These are phyloP conservation scores for Neurospora sp. DNA, from an alignment of 2,329 filamentous ascomycete genomes.

Conservation along the genomic window DNA sequence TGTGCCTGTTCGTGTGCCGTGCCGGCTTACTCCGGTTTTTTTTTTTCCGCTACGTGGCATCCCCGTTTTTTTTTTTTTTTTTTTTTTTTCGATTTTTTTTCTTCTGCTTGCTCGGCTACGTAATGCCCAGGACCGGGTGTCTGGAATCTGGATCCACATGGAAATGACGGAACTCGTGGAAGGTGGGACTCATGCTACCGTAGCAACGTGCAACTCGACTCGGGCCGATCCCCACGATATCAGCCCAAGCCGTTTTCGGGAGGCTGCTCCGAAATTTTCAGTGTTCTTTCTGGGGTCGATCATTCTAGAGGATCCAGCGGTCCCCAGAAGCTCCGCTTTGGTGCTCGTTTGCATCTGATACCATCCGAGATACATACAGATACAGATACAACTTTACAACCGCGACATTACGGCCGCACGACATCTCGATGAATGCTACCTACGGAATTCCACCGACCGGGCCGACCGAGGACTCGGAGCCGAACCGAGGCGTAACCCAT, in stretches of 20 bases:
- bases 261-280: background rate
- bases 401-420: too few species aligned
- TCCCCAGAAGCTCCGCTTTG: background rate
- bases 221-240: background rate
- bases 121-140: background rate
- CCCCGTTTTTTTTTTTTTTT: too few species aligned
- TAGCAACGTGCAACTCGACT: background rate
- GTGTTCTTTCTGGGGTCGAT: background rate
- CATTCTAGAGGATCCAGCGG: background rate
- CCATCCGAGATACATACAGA: background rate
- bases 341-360: background rate
- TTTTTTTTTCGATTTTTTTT: too few species aligned
- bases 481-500: background rate
- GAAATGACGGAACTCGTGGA: background rate
- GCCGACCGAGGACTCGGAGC: background rate
- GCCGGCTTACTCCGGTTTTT: too few species aligned
- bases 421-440: background rate
- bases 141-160: background rate
- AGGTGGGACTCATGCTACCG: background rate
- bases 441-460: background rate
- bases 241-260: background rate
- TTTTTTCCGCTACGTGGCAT: too few species aligned
- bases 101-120: background rate
- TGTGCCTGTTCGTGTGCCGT: too few species aligned
- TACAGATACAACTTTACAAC: too few species aligned